These are phyloP conservation scores for Pseudomonodictys pantanalensis DNA, from an alignment of 495 filamentous ascomycete species.

Conservation along the genomic window DNA sequence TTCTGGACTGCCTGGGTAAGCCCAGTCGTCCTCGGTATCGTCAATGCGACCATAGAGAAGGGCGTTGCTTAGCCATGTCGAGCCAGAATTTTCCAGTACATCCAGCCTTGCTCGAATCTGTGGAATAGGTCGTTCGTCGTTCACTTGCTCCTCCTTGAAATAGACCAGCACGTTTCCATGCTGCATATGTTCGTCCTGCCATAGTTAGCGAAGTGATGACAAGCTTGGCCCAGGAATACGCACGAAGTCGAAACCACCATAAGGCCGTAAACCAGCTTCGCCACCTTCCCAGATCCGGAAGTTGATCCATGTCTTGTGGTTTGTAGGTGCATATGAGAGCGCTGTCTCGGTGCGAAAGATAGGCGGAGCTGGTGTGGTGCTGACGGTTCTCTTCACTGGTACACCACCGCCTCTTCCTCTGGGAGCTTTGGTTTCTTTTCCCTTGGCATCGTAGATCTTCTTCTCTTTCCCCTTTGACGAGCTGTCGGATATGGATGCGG, in stretches of 20 bases:
- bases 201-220: neutral
- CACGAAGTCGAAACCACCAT: conserved; percentile 34
- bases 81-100: conserved; percentile 29
- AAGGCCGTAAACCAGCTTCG: conserved; percentile 23
- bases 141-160: conserved; percentile 34
- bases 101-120: conserved; percentile 27
- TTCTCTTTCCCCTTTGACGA: conserved; percentile 24
- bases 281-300: conserved; percentile 34
- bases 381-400: conserved; percentile 20
- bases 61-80: conserved; percentile 32
- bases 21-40: conserved; percentile 29
- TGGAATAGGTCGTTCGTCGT: conserved; percentile 29
- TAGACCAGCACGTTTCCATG: conserved; percentile 35
- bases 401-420: conserved; percentile 35
- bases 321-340: conserved; percentile 1
- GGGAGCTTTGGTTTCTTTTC: conserved; percentile 33
- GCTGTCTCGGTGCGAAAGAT: conserved; percentile 15
- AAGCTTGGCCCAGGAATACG: neutral
- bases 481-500: conserved; percentile 16
- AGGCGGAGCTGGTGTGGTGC: conserved; percentile 10
- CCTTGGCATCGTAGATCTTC: conserved; percentile 27
- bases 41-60: conserved; percentile 31
- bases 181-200: conserved; percentile 34
- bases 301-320: conserved; percentile 29
- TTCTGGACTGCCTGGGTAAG: conserved; percentile 25